A percentile compares a stretch with the other conserved stretches of the same genome.
phyloP scores from a whole-genome alignment of 441 rosid genomes.

The Croton setiger region DNA sequence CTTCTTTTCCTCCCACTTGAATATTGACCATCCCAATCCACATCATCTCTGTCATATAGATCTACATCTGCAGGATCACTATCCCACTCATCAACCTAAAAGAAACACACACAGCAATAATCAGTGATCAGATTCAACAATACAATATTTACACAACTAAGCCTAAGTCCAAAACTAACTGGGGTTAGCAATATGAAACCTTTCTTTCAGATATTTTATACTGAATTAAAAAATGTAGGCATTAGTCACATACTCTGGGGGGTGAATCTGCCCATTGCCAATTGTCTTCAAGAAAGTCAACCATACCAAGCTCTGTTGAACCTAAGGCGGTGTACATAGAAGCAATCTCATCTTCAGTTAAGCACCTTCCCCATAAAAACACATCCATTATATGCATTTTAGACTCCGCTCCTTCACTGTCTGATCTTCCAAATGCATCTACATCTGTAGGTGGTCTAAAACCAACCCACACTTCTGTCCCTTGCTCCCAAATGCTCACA shows the following conservation, averaged over 20 bases:
- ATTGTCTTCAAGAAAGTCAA: slow-evolving; percentile 87
- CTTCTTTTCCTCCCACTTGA: slow-evolving; percentile 99
- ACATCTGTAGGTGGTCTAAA: slow-evolving; percentile 89
- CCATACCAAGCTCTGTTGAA: slow-evolving; percentile 69
- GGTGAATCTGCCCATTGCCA: slow-evolving; percentile 99
- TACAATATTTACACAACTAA: no score
- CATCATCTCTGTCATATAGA: slow-evolving; percentile 97
- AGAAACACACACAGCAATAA: slow-evolving; percentile 28
- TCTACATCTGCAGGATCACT: slow-evolving; percentile 99
- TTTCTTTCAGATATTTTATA: neutral
- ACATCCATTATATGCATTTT: slow-evolving; percentile 99
- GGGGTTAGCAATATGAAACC: no score
- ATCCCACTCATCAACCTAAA: slow-evolving; percentile 98
- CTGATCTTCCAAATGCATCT: slow-evolving; percentile 99
- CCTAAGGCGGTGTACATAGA: slow-evolving; percentile 79
- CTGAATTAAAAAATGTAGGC: neutral
- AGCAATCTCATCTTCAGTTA: slow-evolving; percentile 91
- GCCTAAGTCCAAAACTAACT: no score
- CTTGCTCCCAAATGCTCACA: slow-evolving; percentile 84
- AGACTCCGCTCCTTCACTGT: slow-evolving; percentile 99
- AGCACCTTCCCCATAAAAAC: slow-evolving; percentile 97
- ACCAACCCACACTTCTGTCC: slow-evolving; percentile 96
- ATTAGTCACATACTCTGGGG: slow-evolving; percentile 60
- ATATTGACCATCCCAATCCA: slow-evolving; percentile 99
- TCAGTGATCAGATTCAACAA: slow-evolving; percentile 24